Base-by-base conservation (phyloP, 2,329 filamentous ascomycete genomes). In the Zalaria sp. region DNA sequence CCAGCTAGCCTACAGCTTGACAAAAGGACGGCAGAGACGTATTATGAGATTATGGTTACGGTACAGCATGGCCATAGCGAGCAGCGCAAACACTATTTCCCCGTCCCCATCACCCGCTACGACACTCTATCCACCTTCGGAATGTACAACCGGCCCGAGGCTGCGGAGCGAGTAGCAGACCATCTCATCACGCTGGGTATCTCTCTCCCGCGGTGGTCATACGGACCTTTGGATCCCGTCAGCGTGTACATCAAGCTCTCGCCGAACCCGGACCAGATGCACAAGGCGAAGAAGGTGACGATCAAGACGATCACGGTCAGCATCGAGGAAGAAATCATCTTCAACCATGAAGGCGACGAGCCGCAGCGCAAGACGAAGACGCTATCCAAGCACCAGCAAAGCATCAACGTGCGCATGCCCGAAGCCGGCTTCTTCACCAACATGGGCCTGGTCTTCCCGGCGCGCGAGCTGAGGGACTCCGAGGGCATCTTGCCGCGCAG, bases 301-400 rank as follows among this genome's bases (percentile, higher is more conserved):
- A 93, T 98, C 55, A 81, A 88, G 56, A 91, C 91, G 56, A 91
- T 98, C 51, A 94, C 87, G 1, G 79, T 96, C 35, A 78, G 79
- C 8, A 93, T 98, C 52, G 91, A 96, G 57, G 91, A 98, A 62
- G 89, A 96, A 58, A 93, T 96, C 45, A 93, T 91, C n/a, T 98
- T 84, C 64, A 96, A 98, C 51, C 91, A 91, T 27, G 89, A 96
- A 62, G 91, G 91, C 38, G 91, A 96, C 56, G 91, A 96, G 58
- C 87, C 88, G 27, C 83, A 83, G 28, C 84, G 85, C 50, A 95
- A 93, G 61, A 69, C 86, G 51, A 95, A 93, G 62, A 83, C 80
- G 43, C 68, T 98, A 49, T 81, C 83, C 26, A 91, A 87, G 60
- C 83, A 89, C 52, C 81, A 81, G 1, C 85, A 95, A 54, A 67